Evolutionary conservation across 2,329 filamentous ascomycete species (phyloP), one percentile per base, ranked within the genome.

Genomic region (Helicocarpus griseus): DNA sequence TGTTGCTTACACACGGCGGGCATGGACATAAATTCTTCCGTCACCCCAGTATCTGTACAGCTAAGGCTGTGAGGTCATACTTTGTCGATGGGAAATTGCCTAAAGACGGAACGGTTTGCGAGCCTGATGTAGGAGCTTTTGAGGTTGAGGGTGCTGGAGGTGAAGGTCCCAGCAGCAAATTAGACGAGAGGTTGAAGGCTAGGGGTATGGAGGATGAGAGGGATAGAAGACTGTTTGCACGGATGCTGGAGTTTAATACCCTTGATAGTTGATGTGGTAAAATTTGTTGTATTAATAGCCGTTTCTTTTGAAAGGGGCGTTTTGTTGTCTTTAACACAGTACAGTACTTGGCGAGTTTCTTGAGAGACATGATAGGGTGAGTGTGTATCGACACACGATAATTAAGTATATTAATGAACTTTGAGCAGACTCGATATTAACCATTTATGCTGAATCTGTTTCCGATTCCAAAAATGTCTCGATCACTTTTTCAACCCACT

Each of bases 61-160:
- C 60, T 5, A 53, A 56, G 35, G 54, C 57, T 4, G 60, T 66
- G 2, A 52, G 56, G 24, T 58, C 56, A 8, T 72, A 71, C 51
- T 72, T 68, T 58, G 47, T 46, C 3, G 60, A 70, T 40, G 67
- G 67, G 3, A 65, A 59, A 2, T 49, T 72, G 22, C 70, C 69
- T 1, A 48, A 60, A 26, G 53, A 56, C 2, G 64, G 63, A 5
- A 66, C 61, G 13, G 50, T 63, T 6, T 71, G 69, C 49, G 50
- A 66, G 44, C 54, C 57, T 41, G 57, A 57, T 46, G 13, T 51
- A 19, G 24, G 19, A 22, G 44, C 51, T 9, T 58, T 53, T 47
- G 51, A 46, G 26, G 21, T 41, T 24, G 2, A 22, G 26, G 19
- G 11, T 2, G 8, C 19, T 41, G 21, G 39, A 22, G 21, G 21